phyloP scores from a whole-genome alignment of 2,329 filamentous ascomycete species.

The Colletotrichum agaves region DNA sequence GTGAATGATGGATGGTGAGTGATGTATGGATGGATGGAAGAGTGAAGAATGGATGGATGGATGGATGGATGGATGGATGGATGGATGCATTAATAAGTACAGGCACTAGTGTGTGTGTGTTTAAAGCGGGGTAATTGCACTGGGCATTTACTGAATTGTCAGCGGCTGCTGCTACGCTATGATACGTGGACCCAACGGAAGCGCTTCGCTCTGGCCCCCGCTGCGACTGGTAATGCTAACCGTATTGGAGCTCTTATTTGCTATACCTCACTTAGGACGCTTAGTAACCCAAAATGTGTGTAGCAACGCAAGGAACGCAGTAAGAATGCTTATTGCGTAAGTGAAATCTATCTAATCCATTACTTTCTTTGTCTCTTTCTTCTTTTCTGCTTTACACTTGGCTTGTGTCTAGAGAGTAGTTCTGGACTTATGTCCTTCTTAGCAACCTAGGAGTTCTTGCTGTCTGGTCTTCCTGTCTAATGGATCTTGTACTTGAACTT shows the following conservation, averaged over 20 bases:
- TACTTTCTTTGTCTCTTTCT: neutral
- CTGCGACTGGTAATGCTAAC: neutral
- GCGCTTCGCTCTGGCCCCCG: no score
- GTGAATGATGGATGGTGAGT: neutral
- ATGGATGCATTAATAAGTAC: neutral
- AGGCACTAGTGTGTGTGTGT: neutral
- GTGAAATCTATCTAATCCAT: neutral
- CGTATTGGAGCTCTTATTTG: neutral
- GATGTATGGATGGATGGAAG: neutral
- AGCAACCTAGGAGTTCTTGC: neutral
- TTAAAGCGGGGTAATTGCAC: neutral
- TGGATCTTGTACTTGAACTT: neutral
- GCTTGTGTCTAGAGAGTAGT: neutral
- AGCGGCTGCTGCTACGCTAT: neutral
- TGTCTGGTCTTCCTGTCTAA: neutral
- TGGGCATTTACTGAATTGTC: neutral
- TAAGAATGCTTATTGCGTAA: neutral
- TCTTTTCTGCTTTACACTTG: neutral
- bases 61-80: neutral
- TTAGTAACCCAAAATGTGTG: no score
- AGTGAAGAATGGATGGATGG: neutral
- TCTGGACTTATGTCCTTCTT: neutral
- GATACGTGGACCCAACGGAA: neutral
- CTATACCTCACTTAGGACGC: no score
- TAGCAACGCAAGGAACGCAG: neutral